Evolutionary conservation across 2,329 filamentous ascomycete genomes (phyloP).

Genomic region (Pyrenophora seminiperda): DNA sequence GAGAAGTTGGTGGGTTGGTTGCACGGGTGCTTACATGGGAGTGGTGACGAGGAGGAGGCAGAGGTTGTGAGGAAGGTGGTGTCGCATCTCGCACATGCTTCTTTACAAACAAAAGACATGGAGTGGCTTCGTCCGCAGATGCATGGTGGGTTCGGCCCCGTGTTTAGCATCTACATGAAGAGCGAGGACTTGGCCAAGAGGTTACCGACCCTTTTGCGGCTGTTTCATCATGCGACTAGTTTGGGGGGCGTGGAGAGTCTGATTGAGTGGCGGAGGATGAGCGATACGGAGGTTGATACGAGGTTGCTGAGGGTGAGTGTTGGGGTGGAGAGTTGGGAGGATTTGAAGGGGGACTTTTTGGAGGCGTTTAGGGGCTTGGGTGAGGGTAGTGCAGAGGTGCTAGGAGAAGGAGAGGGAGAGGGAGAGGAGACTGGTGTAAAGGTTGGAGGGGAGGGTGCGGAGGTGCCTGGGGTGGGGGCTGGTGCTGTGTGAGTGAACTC

Average conservation of each 20-base stretch:
- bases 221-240: constrained; percentile 95
- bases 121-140: constrained; percentile 83
- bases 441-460: constrained; percentile 29
- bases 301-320: constrained; percentile 79
- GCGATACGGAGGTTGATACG: constrained; percentile 73
- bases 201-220: constrained; percentile 75
- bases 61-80: constrained; percentile 61
- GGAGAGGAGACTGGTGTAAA: constrained; percentile 19
- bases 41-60: constrained; percentile 48
- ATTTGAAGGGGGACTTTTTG: constrained; percentile 74
- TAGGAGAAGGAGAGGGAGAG: background rate
- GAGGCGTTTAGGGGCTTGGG: constrained; percentile 33
- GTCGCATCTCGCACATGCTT: constrained; percentile 73
- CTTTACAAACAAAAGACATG: constrained; percentile 69
- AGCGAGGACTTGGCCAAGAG: constrained; percentile 64
- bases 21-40: constrained; percentile 53
- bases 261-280: constrained; percentile 96
- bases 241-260: constrained; percentile 92
- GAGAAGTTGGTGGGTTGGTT: constrained; percentile 75
- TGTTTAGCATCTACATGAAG: constrained; percentile 77
- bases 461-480: constrained; percentile 21
- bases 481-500: constrained; percentile 31
- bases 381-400: background rate
- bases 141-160: constrained; percentile 87
- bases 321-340: constrained; percentile 85